Evolutionary conservation across 352 stramenopile genomes (phyloP), one percentile per base, ranked within the genome.

Genomic region (Globisporangium echinulatum): DNA sequence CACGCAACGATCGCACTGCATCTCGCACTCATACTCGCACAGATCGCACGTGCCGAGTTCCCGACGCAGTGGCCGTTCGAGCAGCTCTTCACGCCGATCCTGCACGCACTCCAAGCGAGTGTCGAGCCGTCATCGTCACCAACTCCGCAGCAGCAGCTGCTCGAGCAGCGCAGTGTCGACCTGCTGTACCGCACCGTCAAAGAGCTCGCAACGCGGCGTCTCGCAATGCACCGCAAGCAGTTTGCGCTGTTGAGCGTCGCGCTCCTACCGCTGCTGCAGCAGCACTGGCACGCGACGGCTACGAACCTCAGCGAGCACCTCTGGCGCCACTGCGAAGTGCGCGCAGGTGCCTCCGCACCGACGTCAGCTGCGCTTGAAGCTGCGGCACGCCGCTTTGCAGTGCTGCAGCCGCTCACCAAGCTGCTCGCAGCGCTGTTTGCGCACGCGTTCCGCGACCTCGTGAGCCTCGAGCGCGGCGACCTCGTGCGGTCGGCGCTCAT

Each of bases 141-240:
- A 4, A 3, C 69, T 42, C 15, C 50, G 0, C 51, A 67, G 14
- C 46, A 66, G 43, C 54, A 61, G 36, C 47, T 71, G 46, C 52
- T 58, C 5, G 72, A 84, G 60, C 63, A 65, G 38, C 73, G 84
- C 33, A 63, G 69, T n/a, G 51, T 91, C 19, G 66, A 86, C 36
- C 62, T 93, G 9, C 74, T 69, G n/a, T 88, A 92, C 62, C 74
- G 80, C 1, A 62, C 94, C 14, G 77, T 89, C 10, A 94, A 96
- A 66, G 84, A 94, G 54, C 70, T 96, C 40, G 72, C 85, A 43
- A 77, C 82, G 4, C 71, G 82, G 11, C 70, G 86, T n/a, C 77
- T 96, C 46, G 79, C 92, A 77, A 57, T 80, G 46, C 82, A 96
- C 53, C 84, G 85, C 58, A 92, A 91, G 60, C 77, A 91, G 58